A percentile compares a stretch with the other conserved stretches of the same genome.
phyloP scores from a whole-genome alignment of 2,329 filamentous ascomycete species.

The Trichoderma sp. region DNA sequence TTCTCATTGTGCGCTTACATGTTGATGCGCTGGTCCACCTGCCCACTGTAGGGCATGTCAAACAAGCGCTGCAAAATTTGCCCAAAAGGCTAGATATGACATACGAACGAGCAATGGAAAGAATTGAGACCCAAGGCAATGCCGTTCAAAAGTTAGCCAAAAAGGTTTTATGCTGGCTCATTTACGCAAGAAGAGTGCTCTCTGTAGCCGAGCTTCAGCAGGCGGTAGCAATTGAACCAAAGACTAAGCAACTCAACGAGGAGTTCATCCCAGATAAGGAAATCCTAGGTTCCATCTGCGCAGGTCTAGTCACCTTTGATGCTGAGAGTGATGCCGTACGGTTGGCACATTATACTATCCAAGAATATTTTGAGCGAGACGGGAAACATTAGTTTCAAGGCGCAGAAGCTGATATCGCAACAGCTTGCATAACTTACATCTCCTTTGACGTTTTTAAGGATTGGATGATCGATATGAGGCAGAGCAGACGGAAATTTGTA shows the following conservation, averaged over 20 bases:
- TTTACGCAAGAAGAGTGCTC: not conserved
- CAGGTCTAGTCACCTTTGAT: conserved; percentile 5
- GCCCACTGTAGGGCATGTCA: not conserved
- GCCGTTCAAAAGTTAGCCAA: not conserved
- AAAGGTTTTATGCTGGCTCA: not conserved
- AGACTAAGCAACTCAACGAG: not conserved
- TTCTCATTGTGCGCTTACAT: not conserved
- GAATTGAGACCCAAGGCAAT: not conserved
- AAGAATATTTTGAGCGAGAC: conserved; percentile 1
- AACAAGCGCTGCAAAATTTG: not conserved
- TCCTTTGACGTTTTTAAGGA: not conserved
- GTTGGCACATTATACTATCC: conserved; percentile 3
- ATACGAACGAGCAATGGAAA: conserved; percentile 1
- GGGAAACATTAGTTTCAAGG: not conserved
- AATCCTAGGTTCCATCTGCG: not conserved
- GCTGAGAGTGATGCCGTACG: not conserved
- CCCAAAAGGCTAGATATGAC: not conserved
- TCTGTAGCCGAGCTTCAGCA: not conserved
- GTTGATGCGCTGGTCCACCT: not conserved
- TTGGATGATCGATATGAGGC: not conserved
- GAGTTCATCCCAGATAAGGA: not conserved
- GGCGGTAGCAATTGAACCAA: not conserved
- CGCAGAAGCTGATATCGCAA: not conserved
- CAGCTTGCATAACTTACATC: conserved; percentile 1
- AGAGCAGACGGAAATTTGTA: not conserved